Base-by-base conservation (phyloP, 768 basidiomycete genomes). In the Podaxis sp. region DNA sequence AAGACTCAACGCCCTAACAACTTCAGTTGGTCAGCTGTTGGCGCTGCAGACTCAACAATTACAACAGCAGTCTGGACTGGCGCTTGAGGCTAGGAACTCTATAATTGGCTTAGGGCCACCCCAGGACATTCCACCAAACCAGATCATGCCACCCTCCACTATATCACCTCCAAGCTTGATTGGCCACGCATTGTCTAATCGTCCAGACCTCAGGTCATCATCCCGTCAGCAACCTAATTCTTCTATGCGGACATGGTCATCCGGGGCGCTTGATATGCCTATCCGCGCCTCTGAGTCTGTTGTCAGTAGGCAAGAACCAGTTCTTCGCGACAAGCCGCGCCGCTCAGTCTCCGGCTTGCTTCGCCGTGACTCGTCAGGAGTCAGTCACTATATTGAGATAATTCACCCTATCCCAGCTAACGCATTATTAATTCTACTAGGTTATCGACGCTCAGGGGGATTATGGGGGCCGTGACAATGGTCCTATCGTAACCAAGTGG, bases 401-500 rank as follows among this genome's bases (percentile, higher is more conserved):
- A 56, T 32, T 16, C 44, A 28, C 47, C n/a, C 44, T 16, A 57
- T 46, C 56, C 32, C 44, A 23, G 23, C 23, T 35, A 5, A 16
- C 55, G 46, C 36, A 55, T 46, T 16, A 28, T 50, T 66, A 64
- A 61, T 44, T 44, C 47, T 32, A 38, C 57, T 69, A 87, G 88
- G 71, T 83, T 42, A 68, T 83, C 62, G 87, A 88, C 66, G 69
- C 76, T 55, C 79, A 84, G 72, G 79, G 79, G 57, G 83, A 84
- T 66, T 42, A 72, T 81, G 59, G 52, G 35, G 54, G 47, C 69
- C 88, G 90, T 63, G 91, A 91, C 67, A 77, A 75, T 62, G 92
- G 93, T 14, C 88, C 94, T 9, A 78, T 90, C 60, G 83, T 97
- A 50, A 90, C 93, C 57, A 98, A 98, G 74, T 98, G 96, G 96